Conservation (phyloP, 371 early-diverging fungal genomes). For the Apophysomyces sp. region DNA sequence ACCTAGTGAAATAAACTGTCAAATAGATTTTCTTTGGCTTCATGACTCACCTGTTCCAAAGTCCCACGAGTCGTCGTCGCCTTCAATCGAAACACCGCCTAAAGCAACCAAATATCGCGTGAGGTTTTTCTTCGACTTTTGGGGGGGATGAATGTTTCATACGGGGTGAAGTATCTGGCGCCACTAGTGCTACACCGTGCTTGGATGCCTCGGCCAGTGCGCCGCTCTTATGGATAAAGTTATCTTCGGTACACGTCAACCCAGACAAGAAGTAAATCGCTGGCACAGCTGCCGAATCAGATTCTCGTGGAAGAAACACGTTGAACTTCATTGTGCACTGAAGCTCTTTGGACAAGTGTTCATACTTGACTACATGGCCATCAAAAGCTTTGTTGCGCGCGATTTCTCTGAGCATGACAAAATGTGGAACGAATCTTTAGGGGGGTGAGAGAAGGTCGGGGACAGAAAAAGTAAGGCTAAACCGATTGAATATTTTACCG, state of each 20-base stretch:
- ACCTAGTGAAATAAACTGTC: slow-evolving; percentile 5
- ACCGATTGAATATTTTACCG: too few species aligned
- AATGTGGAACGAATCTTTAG: too few species aligned
- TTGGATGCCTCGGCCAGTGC: slow-evolving; percentile 69
- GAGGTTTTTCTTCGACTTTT: slow-evolving; percentile 5
- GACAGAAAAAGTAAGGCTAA: too few species aligned
- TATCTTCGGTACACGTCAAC: slow-evolving; percentile 81
- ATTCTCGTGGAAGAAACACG: slow-evolving; percentile 69
- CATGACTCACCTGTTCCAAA: slow-evolving; percentile 41
- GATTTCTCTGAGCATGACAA: slow-evolving; percentile 35
- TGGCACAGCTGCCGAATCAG: slow-evolving; percentile 48
- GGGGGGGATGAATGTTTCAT: neutral
- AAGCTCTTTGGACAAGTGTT: slow-evolving; percentile 63
- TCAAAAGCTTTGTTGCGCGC: slow-evolving; percentile 59
- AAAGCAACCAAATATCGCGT: neutral
- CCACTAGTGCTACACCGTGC: slow-evolving; percentile 71
- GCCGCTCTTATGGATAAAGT: slow-evolving; percentile 84
- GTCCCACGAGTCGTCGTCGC: slow-evolving; percentile 54
- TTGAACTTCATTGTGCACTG: slow-evolving; percentile 77
- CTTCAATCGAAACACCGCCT: slow-evolving; percentile 49
- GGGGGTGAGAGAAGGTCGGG: too few species aligned
- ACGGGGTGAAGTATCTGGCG: slow-evolving; percentile 91
- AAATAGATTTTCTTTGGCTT: neutral
- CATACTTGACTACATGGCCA: slow-evolving; percentile 72
- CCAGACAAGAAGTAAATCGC: slow-evolving; percentile 76